Evolutionary conservation across 202 grass and related monocot genomes (phyloP).

Genomic region (Musa balbisiana): DNA sequence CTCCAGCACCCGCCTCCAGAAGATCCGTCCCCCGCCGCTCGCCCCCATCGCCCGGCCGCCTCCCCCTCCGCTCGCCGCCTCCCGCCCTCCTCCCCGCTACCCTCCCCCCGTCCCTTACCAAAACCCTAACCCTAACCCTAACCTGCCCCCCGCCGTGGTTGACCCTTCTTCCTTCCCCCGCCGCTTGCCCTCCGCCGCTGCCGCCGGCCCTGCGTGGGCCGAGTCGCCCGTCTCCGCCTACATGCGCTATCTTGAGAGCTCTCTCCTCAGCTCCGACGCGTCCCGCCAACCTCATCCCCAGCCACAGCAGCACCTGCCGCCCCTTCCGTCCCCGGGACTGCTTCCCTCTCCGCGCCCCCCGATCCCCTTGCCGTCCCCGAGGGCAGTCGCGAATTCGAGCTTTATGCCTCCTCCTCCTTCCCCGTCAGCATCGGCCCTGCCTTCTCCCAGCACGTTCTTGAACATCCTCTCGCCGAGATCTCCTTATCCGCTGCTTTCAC

Average conservation of each 20-base stretch:
- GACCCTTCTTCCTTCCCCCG: conserved; percentile 26
- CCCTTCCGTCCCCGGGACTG: conserved; percentile 15
- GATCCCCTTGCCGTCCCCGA: neutral
- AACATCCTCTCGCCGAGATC: conserved; percentile 79
- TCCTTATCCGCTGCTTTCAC: conserved; percentile 81
- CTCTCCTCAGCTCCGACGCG: conserved; percentile 42
- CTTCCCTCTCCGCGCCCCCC: conserved; percentile 20
- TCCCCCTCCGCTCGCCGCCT: neutral
- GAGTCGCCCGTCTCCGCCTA: conserved; percentile 80
- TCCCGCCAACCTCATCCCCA: neutral
- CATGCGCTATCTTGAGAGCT: conserved; percentile 88
- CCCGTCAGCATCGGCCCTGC: conserved; percentile 33
- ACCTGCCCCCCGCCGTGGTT: too few relatives aligned
- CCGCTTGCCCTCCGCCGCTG: conserved; percentile 29
- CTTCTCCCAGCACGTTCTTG: conserved; percentile 65
- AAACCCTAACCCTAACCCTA: conserved; percentile 20
- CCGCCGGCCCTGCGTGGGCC: conserved; percentile 33
- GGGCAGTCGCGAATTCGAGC: neutral
- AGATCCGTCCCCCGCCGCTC: conserved; percentile 81
- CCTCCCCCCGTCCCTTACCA: conserved; percentile 41
- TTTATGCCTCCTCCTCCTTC: conserved; percentile 33
- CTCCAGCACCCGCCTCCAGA: conserved; percentile 66
- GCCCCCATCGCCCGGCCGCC: conserved; percentile 52
- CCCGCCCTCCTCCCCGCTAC: conserved; percentile 27
- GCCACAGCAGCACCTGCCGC: conserved; percentile 26